phyloP scores from a whole-genome alignment of 371 early-diverging fungal genomes.

The Mortierella sp. region DNA sequence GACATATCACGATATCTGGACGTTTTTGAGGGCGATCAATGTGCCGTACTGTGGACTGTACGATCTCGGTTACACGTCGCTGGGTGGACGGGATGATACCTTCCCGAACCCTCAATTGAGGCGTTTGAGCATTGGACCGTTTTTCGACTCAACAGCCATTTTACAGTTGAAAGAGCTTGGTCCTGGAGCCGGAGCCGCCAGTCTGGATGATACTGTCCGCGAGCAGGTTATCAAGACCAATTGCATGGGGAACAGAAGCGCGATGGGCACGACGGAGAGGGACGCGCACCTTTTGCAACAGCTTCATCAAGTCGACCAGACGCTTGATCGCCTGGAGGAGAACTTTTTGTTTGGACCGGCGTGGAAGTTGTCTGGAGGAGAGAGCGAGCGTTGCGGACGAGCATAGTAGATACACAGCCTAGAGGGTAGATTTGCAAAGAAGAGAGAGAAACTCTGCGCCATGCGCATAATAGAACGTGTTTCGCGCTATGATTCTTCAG shows the following conservation, averaged over 20 bases:
- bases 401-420: constrained; percentile 28
- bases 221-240: background rate
- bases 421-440: too few species aligned
- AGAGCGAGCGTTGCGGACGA: constrained; percentile 83
- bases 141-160: constrained; percentile 50
- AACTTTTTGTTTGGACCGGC: constrained; percentile 76
- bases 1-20: constrained; percentile 91
- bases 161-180: constrained; percentile 19
- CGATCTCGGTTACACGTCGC: constrained; percentile 95
- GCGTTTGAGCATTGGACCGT: constrained; percentile 44
- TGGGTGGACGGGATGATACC: constrained; percentile 91
- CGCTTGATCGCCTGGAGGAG: constrained; percentile 42
- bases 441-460: background rate
- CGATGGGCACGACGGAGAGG: background rate
- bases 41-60: constrained; percentile 94
- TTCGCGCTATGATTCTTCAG: background rate
- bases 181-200: background rate
- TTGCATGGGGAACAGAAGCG: background rate
- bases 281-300: constrained; percentile 20
- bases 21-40: constrained; percentile 72
- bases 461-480: background rate
- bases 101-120: constrained; percentile 80
- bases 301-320: constrained; percentile 40
- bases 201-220: background rate
- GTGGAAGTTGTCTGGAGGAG: constrained; percentile 74